A percentile compares a stretch with the other conserved stretches of the same genome.
Evolutionary conservation across 2,329 filamentous ascomycete genomes (phyloP).

Genomic region (Monilinia aucupariae): DNA sequence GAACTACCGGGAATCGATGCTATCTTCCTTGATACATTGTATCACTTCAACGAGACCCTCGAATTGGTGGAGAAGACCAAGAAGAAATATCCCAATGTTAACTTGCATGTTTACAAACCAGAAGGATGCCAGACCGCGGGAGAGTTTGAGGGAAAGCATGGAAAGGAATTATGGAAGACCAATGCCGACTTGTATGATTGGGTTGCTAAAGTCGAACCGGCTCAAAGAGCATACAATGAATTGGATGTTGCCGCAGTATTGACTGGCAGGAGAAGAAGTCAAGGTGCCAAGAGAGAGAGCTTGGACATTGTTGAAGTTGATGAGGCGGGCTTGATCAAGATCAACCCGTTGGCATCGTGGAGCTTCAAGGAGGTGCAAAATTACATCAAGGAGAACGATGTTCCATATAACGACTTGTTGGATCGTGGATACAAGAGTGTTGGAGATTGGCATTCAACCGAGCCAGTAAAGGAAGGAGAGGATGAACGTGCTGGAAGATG

Average conservation of each 20-base stretch:
- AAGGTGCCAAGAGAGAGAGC: slow-evolving; percentile 86
- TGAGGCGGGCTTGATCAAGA: slow-evolving; percentile 82
- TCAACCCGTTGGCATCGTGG: slow-evolving; percentile 97
- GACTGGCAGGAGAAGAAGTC: slow-evolving; percentile 84
- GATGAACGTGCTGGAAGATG: slow-evolving; percentile 94
- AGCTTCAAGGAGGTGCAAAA: slow-evolving; percentile 80
- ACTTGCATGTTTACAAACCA: slow-evolving; percentile 86
- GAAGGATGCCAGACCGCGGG: slow-evolving; percentile 64
- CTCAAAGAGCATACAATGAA: slow-evolving; percentile 82
- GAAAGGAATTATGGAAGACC: slow-evolving; percentile 75
- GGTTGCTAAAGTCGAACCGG: slow-evolving; percentile 94
- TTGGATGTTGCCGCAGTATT: slow-evolving; percentile 85
- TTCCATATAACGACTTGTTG: slow-evolving; percentile 89
- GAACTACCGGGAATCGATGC: slow-evolving; percentile 56
- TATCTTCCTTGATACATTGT: slow-evolving; percentile 79
- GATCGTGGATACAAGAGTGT: slow-evolving; percentile 96
- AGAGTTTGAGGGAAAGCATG: slow-evolving; percentile 79
- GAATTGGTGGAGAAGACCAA: slow-evolving; percentile 69
- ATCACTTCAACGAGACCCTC: slow-evolving; percentile 76
- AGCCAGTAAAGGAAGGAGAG: slow-evolving; percentile 81
- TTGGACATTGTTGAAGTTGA: slow-evolving; percentile 91
- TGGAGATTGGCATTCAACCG: slow-evolving; percentile 97
- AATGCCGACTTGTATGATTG: slow-evolving; percentile 92
- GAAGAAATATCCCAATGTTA: slow-evolving; percentile 69
- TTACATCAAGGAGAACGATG: slow-evolving; percentile 79